Conservation (phyloP, 768 basidiomycete species). For the Lentinula boryana region DNA sequence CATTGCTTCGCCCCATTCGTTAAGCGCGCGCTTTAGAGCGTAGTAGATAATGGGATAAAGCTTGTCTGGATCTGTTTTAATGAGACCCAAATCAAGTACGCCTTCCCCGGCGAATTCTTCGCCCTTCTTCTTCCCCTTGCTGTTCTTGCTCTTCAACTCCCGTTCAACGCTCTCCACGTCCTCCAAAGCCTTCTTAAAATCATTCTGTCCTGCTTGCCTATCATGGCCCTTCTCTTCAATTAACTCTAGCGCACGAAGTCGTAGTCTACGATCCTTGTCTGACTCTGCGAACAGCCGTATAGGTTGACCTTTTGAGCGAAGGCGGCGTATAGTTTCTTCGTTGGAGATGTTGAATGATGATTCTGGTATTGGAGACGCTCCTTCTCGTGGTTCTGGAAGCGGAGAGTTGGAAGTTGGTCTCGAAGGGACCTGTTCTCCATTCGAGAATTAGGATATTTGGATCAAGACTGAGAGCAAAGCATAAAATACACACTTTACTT, state of each 20-base stretch:
- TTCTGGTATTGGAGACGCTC: conserved; percentile 34
- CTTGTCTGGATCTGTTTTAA: conserved; percentile 92
- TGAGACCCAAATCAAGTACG: conserved; percentile 69
- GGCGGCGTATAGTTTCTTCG: conserved; percentile 83
- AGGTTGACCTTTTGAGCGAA: conserved; percentile 90
- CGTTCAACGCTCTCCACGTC: conserved; percentile 80
- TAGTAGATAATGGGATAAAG: conserved; percentile 97
- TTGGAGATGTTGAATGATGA: conserved; percentile 84
- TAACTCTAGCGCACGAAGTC: conserved; percentile 89
- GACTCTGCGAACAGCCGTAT: conserved; percentile 92
- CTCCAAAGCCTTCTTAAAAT: conserved; percentile 86
- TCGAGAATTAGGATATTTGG: conserved; percentile 26
- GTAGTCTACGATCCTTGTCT: conserved; percentile 87
- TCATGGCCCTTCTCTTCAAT: conserved; percentile 88
- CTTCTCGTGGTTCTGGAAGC: conserved; percentile 23
- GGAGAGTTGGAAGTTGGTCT: conserved; percentile 37
- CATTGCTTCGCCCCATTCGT: conserved; percentile 97
- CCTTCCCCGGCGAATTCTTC: conserved; percentile 47
- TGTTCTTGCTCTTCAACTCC: conserved; percentile 53
- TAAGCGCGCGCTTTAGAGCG: conserved; percentile 84
- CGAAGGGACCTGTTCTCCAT: conserved; percentile 44
- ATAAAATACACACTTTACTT: conserved; percentile 36
- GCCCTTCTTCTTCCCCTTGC: conserved; percentile 61
- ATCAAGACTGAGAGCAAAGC: conserved; percentile 4
- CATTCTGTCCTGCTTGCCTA: conserved; percentile 83